Conservation (phyloP, 2,329 filamentous ascomycete species). For the Penicillium polonicum region DNA sequence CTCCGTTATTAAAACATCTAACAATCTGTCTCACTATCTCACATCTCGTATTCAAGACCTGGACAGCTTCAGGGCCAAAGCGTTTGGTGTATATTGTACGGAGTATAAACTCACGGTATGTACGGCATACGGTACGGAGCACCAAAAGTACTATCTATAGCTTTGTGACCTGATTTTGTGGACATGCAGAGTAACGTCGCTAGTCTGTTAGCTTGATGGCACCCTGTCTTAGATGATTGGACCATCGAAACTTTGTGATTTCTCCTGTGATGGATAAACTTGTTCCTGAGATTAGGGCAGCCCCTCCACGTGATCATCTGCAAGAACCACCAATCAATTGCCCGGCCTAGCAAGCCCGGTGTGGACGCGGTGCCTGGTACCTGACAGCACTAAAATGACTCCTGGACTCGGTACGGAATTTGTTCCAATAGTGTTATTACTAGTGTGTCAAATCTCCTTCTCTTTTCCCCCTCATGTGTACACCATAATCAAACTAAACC, state of each 20-base stretch:
- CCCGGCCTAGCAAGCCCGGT: background rate
- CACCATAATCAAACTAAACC: background rate
- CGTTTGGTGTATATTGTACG: background rate
- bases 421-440: background rate
- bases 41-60: background rate
- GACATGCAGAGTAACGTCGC: background rate
- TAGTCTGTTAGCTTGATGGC: background rate
- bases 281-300: constrained; percentile 6
- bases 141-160: background rate
- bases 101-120: background rate
- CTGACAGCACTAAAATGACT: background rate
- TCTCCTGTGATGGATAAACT: background rate
- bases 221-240: constrained; percentile 4
- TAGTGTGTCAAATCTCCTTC: background rate
- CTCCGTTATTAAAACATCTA: background rate
- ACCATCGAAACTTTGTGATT: background rate
- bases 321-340: background rate
- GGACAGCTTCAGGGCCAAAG: background rate
- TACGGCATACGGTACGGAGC: background rate
- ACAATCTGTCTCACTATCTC: background rate
- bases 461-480: background rate
- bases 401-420: background rate
- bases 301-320: background rate
- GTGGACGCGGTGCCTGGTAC: background rate
- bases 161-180: background rate